Evolutionary conservation across 1,139 yeast species (phyloP), one percentile per base, ranked within the genome.

Genomic region (Nakaseomyces uthaithaninus): DNA sequence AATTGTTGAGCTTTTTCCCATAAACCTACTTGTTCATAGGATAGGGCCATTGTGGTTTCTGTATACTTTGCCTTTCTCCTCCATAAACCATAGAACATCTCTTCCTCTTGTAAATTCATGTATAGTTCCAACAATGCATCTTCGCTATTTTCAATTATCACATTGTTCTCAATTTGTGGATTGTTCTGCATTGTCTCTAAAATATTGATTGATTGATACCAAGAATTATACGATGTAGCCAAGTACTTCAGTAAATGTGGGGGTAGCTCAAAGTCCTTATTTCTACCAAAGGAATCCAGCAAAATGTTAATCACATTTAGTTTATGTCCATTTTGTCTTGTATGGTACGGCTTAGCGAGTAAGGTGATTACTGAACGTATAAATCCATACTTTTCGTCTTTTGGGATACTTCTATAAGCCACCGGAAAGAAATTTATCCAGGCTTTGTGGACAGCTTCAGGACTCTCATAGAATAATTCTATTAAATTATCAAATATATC

Each of bases 11-110:
- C 97, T 44, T 85, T 81, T 48, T 82, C 93, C 95, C 95, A 91
- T 55, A 86, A 67, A 7, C 98, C 98, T 49, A 89, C 75, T 60
- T 93, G 98, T 60, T 93, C 99, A 55, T 80, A 91, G 0, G 96
- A 85, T 27, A 93, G 67, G 0, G 97, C 98, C 38, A 93, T 77
- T 45, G 84, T 85, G 0, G 98, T 93, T 59, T 91, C 96, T 3
- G 83, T 74, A 55, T 89, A 93, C 60, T 87, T 89, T 6, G 97
- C 95, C 44, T 96, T 74, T 59, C 96, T 74, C 63, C 97, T 77
- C 98, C 99, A 93, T 47, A 87, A 69, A 3, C 99, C 99, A 58
- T 93, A 91, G 57, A 91, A 93, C 91, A 89, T 84, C 54, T 93
- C 98, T 43, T 85, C 94, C 57, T 93, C 98, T 53, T 86, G 93